Base-by-base conservation (phyloP, 2,329 filamentous ascomycete species). In the Fusarium albosuccineum region DNA sequence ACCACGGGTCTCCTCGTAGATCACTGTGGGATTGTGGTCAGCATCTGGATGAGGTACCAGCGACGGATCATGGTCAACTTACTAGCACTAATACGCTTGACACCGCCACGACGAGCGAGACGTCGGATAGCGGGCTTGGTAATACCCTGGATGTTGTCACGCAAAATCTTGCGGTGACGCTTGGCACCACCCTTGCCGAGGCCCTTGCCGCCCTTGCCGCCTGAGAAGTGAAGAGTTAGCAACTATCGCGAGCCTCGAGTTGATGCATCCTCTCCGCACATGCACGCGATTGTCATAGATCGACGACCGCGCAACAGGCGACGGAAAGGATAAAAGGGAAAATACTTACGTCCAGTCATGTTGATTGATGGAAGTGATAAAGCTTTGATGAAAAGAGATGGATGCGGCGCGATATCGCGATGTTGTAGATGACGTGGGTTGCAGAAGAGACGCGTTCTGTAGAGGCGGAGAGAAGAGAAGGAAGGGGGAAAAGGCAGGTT, bases 111-210 rank as follows among this genome's bases (percentile, higher is more conserved):
- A 86, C 94, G 94, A 73, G 94, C 94, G 82, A 97, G 94, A 97
- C 94, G 94, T 79, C 94, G 92, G 85, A 97, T 97, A 78, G 94
- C 94, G 77, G 94, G 94, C 92, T 97, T 97, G 80, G 94, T 97
- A 81, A 97, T 97, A 86, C 94, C 94, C 87, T 97, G 94, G 81
- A 97, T 97, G 92, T 97, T 97, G 92, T 97, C 94, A 85, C 94
- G 93, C 83, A 97, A 89, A 87, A 97, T 97, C 92, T 97, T 97
- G 80, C 95, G 91, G 87, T 97, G 94, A 85, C 94, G 94, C 92
- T 97, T 98, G 85, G 95, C 95, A 83, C 94, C 94, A 74, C 94
- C 94, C 91, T 97, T 97, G 82, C 94, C 94, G 84, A 97, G 93
- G 82, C 94, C 94, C 90, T 97, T 97, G 82, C 94, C 94, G 83